phyloP scores from a whole-genome alignment of 2,329 filamentous ascomycete species.

The Aspergillus floridensis region DNA sequence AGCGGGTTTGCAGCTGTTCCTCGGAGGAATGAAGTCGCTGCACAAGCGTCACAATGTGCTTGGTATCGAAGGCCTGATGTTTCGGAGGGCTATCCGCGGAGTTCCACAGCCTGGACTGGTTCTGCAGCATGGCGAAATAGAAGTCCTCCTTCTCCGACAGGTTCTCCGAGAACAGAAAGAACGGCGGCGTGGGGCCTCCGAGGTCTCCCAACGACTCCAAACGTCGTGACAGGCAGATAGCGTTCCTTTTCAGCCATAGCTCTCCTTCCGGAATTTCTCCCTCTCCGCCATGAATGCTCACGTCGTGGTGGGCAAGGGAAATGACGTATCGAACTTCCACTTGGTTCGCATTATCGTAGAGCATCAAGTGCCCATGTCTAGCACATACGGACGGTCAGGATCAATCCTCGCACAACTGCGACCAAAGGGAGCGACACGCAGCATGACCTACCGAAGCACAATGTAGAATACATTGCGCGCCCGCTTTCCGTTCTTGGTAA shows the following conservation, averaged over 20 bases:
- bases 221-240: slow-evolving; percentile 74
- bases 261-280: slow-evolving; percentile 82
- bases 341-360: slow-evolving; percentile 94
- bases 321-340: slow-evolving; percentile 95
- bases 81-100: slow-evolving; percentile 60
- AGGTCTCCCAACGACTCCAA: slow-evolving; percentile 52
- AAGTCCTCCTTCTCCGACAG: slow-evolving; percentile 98
- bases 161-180: slow-evolving; percentile 92
- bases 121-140: slow-evolving; percentile 86
- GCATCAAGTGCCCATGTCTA: slow-evolving; percentile 92
- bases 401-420: neutral
- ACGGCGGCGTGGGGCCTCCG: slow-evolving; percentile 69
- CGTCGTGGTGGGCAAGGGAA: slow-evolving; percentile 77
- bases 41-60: slow-evolving; percentile 84
- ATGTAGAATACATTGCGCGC: slow-evolving; percentile 92
- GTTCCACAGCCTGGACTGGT: slow-evolving; percentile 68
- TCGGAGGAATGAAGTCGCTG: slow-evolving; percentile 88
- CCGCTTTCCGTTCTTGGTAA: slow-evolving; percentile 52
- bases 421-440: slow-evolving; percentile 1
- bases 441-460: slow-evolving; percentile 67
- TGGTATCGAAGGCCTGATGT: slow-evolving; percentile 74
- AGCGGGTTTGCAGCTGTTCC: slow-evolving; percentile 84
- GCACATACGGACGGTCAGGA: slow-evolving; percentile 14
- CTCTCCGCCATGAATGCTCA: slow-evolving; percentile 80
- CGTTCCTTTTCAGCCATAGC: slow-evolving; percentile 92